phyloP scores from a whole-genome alignment of 1,139 yeast species.

The Protomyces arabidopsidicola region DNA sequence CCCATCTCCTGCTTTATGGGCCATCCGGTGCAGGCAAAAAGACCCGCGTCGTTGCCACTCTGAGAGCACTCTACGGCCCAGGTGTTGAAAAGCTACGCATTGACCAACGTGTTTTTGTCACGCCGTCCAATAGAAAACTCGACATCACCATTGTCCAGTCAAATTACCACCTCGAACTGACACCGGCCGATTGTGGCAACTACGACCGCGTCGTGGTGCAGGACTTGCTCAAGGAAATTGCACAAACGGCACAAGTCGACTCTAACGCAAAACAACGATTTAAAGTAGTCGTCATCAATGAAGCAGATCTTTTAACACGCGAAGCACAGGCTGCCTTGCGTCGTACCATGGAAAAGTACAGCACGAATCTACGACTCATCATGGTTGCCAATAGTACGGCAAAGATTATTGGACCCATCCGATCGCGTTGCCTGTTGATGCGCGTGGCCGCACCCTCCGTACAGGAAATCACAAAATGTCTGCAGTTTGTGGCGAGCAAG shows the following conservation, averaged over 20 bases:
- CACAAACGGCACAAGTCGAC: constrained; percentile 92
- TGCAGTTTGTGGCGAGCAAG: constrained; percentile 52
- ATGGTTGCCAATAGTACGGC: constrained; percentile 85
- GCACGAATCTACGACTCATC: constrained; percentile 76
- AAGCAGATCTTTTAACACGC: constrained; percentile 84
- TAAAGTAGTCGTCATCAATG: constrained; percentile 78
- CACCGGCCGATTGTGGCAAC: constrained; percentile 95
- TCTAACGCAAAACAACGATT: constrained; percentile 67
- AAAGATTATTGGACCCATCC: constrained; percentile 86
- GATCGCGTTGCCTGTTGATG: constrained; percentile 81
- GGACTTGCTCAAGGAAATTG: constrained; percentile 86
- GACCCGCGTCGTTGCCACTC: constrained; percentile 79
- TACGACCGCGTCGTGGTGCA: constrained; percentile 93
- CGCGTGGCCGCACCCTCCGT: constrained; percentile 77
- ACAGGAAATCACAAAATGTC: constrained; percentile 53
- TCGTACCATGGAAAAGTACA: constrained; percentile 96
- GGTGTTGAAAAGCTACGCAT: constrained; percentile 58
- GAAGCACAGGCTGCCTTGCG: constrained; percentile 98
- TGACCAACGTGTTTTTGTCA: constrained; percentile 55
- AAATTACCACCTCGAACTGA: constrained; percentile 84
- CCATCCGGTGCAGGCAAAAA: constrained; percentile 97
- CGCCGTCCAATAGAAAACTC: constrained; percentile 65
- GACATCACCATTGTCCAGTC: constrained; percentile 90
- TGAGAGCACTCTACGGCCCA: constrained; percentile 75
- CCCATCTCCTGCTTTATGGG: constrained; percentile 86